Percentiles rank a stretch among this genome's conserved stretches.
Evolutionary conservation across 73 alveolate species (phyloP).

Genomic region (Paramecium biaurelia): DNA sequence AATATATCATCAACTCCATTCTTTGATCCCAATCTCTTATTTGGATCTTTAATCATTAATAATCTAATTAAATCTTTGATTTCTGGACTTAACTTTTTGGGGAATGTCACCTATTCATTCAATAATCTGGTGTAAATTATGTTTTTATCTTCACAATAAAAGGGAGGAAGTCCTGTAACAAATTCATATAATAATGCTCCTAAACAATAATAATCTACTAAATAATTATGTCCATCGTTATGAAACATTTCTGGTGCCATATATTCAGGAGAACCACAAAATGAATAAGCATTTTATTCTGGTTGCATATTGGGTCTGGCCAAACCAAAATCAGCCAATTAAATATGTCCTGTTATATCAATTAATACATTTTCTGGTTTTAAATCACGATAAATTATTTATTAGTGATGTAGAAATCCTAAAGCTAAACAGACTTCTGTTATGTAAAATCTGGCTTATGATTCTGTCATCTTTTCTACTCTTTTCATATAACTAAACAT

Average conservation of each 20-base stretch:
- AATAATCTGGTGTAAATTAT: background rate
- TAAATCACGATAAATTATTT: constrained; percentile 84
- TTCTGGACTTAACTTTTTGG: constrained; percentile 39
- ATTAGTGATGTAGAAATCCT: constrained; percentile 68
- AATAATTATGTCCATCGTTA: constrained; percentile 64
- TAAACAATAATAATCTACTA: constrained; percentile 72
- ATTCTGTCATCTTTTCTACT: constrained; percentile 66
- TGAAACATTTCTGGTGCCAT: constrained; percentile 74
- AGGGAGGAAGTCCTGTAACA: constrained; percentile 77
- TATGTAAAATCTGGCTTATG: constrained; percentile 65
- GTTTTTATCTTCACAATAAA: constrained; percentile 66
- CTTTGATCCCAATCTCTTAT: constrained; percentile 53
- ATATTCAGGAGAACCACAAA: constrained; percentile 79
- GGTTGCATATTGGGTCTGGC: constrained; percentile 51
- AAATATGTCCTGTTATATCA: constrained; percentile 80
- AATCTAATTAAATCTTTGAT: constrained; percentile 13
- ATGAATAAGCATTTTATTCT: constrained; percentile 59
- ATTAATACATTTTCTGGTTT: constrained; percentile 85
- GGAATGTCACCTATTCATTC: constrained; percentile 41
- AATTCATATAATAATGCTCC: constrained; percentile 75
- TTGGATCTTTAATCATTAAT: constrained; percentile 55
- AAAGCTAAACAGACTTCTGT: constrained; percentile 66
- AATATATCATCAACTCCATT: constrained; percentile 53
- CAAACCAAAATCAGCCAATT: constrained; percentile 95
- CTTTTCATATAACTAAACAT: constrained; percentile 78